Conservation (phyloP, 495 filamentous ascomycete genomes). For the Lasiosphaeris hirsuta region DNA sequence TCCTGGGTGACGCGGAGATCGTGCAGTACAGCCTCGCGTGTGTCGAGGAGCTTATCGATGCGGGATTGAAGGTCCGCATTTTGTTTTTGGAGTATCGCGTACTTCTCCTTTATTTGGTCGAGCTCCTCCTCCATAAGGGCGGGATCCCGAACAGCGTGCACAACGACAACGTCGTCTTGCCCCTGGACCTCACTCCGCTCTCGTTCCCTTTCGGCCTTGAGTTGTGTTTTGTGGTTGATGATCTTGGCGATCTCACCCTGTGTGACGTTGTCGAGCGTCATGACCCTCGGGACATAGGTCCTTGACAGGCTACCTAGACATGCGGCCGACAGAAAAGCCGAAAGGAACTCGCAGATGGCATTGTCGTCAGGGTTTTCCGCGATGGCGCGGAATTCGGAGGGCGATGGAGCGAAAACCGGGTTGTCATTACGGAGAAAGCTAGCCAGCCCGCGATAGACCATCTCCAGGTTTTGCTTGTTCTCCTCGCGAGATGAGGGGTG, state of each 20-base stretch:
- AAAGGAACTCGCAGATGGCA: conserved; percentile 54
- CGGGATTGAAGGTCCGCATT: conserved; percentile 33
- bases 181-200: conserved; percentile 19
- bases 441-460: conserved; percentile 62
- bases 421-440: conserved; percentile 55
- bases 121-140: conserved; percentile 34
- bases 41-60: conserved; percentile 32
- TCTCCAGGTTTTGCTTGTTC: conserved; percentile 62
- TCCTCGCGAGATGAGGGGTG: conserved; percentile 52
- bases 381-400: conserved; percentile 37
- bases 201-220: conserved; percentile 28
- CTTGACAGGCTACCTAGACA: conserved; percentile 54
- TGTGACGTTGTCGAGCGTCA: conserved; percentile 30
- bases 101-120: conserved; percentile 27
- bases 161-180: conserved; percentile 8
- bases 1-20: conserved; percentile 28
- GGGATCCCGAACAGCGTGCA: conserved; percentile 26
- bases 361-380: conserved; percentile 36
- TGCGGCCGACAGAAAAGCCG: conserved; percentile 60
- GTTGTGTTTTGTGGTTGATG: conserved; percentile 29
- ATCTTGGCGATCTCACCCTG: conserved; percentile 34
- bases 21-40: conserved; percentile 26
- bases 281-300: conserved; percentile 50
- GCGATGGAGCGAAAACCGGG: conserved; percentile 30
- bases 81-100: conserved; percentile 28